Conservation (phyloP, 768 basidiomycete genomes). For the Coprinopsis marcescibilis region DNA sequence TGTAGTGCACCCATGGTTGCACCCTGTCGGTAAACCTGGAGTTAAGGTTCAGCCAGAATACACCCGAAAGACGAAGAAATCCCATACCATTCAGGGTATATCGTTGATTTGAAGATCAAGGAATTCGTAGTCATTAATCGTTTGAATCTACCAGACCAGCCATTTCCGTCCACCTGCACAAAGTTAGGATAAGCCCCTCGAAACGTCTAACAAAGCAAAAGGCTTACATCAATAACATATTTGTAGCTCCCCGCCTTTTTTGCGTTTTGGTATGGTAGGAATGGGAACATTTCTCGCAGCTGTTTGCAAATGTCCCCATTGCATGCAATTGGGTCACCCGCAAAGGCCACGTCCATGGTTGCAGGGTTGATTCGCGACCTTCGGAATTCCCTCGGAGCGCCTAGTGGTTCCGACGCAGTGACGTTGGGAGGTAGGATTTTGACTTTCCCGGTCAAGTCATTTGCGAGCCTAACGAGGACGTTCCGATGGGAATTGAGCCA, state of each 20-base stretch:
- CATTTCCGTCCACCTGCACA: conserved; percentile 48
- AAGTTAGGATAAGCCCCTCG: neutral
- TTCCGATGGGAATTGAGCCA: conserved; percentile 51
- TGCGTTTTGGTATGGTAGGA: conserved; percentile 37
- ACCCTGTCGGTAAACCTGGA: conserved; percentile 47
- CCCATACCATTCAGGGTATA: conserved; percentile 64
- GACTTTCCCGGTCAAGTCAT: conserved; percentile 33
- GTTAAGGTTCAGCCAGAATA: neutral
- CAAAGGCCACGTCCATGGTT: conserved; percentile 35
- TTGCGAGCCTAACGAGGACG: conserved; percentile 39
- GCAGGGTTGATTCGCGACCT: conserved; percentile 35
- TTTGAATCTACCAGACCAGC: conserved; percentile 61
- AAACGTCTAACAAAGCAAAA: neutral
- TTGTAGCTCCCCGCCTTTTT: conserved; percentile 45
- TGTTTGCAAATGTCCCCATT: conserved; percentile 33
- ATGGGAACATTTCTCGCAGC: conserved; percentile 44
- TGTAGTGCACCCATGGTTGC: conserved; percentile 68
- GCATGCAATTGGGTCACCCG: conserved; percentile 40
- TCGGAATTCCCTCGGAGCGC: conserved; percentile 24
- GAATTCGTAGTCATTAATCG: conserved; percentile 53
- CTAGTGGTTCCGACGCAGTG: conserved; percentile 25
- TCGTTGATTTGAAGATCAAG: conserved; percentile 57
- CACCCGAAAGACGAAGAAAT: neutral
- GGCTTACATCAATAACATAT: conserved; percentile 49
- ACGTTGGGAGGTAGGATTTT: conserved; percentile 31